Evolutionary conservation across 2,329 filamentous ascomycete species (phyloP).

Genomic region (Hymenoscyphus salicellus): DNA sequence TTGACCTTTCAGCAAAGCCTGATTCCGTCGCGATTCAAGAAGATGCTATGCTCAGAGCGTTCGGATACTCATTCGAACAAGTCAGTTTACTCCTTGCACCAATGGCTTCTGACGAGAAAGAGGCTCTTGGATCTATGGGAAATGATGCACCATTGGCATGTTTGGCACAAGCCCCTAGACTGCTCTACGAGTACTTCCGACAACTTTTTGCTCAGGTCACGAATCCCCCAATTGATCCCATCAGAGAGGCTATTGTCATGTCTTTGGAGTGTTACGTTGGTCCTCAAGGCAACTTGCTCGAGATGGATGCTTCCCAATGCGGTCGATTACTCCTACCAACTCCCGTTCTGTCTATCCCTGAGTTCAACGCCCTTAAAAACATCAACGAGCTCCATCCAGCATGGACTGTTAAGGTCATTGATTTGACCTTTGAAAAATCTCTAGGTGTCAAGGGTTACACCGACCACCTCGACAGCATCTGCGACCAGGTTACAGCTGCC

Average conservation of each 20-base stretch:
- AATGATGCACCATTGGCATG: constrained; percentile 93
- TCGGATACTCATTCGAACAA: constrained; percentile 94
- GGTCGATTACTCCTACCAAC: constrained; percentile 81
- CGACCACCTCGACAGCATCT: constrained; percentile 83
- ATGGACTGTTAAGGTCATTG: constrained; percentile 87
- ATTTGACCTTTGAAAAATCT: constrained; percentile 87
- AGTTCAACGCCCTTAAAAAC: constrained; percentile 84
- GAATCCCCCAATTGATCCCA: constrained; percentile 95
- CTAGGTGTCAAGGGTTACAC: constrained; percentile 82
- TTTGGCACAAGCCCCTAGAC: constrained; percentile 80
- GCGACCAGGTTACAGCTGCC: constrained; percentile 76
- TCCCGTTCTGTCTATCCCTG: constrained; percentile 81
- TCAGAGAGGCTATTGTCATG: constrained; percentile 97
- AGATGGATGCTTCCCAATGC: constrained; percentile 90
- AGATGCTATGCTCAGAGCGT: constrained; percentile 79
- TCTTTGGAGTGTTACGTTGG: constrained; percentile 95
- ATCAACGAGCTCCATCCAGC: constrained; percentile 68
- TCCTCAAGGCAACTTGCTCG: constrained; percentile 88
- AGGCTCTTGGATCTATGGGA: constrained; percentile 95
- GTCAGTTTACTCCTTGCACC: constrained; percentile 86
- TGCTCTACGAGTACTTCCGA: constrained; percentile 95
- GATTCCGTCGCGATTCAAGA: constrained; percentile 73
- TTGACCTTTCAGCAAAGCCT: constrained; percentile 65
- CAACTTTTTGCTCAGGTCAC: constrained; percentile 97
- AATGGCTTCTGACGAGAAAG: constrained; percentile 97